Evolutionary conservation across 208 protist genomes (phyloP).

Genomic region (Acanthamoeba culbertsoni): DNA sequence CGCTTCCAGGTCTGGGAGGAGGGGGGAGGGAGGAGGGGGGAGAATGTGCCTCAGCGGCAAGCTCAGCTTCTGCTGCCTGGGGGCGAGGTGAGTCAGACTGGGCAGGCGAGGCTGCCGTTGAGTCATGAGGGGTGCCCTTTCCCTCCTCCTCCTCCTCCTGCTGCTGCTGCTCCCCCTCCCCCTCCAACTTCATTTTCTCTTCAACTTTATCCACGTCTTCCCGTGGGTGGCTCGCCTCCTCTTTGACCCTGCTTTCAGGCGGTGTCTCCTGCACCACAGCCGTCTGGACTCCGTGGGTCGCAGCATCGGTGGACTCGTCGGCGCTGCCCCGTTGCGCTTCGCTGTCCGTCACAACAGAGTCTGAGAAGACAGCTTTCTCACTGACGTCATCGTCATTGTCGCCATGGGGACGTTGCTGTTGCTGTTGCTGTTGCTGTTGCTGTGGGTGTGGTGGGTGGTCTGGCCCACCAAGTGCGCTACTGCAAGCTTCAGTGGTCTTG

Average conservation of each 20-base stretch:
- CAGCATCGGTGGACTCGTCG: no score
- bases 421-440: not conserved
- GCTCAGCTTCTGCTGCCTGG: no score
- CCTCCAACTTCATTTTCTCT: not conserved
- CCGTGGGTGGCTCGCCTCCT: not conserved
- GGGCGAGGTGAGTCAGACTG: no score
- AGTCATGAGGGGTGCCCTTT: not conserved
- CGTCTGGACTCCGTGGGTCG: no score
- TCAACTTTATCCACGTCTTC: not conserved
- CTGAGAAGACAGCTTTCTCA: not conserved
- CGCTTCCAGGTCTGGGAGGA: not conserved
- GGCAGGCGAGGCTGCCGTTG: no score
- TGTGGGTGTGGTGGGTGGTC: not conserved
- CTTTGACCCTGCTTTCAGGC: no score
- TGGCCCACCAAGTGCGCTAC: not conserved
- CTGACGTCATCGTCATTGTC: not conserved
- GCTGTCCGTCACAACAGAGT: not conserved
- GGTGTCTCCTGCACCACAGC: no score
- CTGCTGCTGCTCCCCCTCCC: not conserved
- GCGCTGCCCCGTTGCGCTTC: not conserved
- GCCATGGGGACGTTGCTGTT: not conserved
- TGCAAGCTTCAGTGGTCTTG: no score
- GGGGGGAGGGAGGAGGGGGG: not conserved
- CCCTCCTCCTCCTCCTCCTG: not conserved
- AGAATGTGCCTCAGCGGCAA: not conserved